phyloP scores from a whole-genome alignment of 768 basidiomycete genomes.

The Lyophyllum semitale region DNA sequence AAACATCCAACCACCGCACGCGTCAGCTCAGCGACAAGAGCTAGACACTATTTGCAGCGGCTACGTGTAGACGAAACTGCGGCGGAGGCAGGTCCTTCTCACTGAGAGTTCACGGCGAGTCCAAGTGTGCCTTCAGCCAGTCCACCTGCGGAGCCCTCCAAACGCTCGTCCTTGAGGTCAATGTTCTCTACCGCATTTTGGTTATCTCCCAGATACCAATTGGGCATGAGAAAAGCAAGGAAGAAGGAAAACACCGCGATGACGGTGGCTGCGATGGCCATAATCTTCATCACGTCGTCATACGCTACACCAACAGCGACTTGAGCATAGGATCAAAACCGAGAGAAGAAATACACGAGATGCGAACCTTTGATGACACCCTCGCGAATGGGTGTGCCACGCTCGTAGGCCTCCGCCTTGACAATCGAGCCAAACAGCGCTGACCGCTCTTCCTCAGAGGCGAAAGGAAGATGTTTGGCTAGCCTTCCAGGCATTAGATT shows the following conservation, averaged over 20 bases:
- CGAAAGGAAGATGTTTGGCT: too few species aligned
- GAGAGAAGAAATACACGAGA: constrained; percentile 13
- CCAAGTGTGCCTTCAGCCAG: constrained; percentile 9
- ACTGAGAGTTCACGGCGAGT: constrained; percentile 12
- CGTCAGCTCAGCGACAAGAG: not conserved
- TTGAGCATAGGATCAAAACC: not conserved
- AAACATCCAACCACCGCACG: not conserved
- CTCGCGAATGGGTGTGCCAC: too few species aligned
- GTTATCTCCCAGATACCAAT: constrained; percentile 63
- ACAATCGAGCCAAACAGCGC: constrained; percentile 59
- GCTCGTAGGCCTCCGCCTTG: too few species aligned
- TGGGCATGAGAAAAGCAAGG: too few species aligned
- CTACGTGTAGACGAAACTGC: not conserved
- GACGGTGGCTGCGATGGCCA: too few species aligned
- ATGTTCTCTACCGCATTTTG: constrained; percentile 71
- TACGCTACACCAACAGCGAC: constrained; percentile 38
- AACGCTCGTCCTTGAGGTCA: constrained; percentile 29
- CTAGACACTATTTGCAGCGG: not conserved
- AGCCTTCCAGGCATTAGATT: constrained; percentile 74
- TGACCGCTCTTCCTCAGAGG: too few species aligned
- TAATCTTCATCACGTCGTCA: too few species aligned
- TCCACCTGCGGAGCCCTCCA: constrained; percentile 12
- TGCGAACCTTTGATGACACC: constrained; percentile 55
- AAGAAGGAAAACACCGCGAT: too few species aligned
- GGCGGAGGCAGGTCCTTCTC: constrained; percentile 9